Evolutionary conservation across 805 yeast species (phyloP).

Genomic region (Zygosaccharomyces bailii): DNA sequence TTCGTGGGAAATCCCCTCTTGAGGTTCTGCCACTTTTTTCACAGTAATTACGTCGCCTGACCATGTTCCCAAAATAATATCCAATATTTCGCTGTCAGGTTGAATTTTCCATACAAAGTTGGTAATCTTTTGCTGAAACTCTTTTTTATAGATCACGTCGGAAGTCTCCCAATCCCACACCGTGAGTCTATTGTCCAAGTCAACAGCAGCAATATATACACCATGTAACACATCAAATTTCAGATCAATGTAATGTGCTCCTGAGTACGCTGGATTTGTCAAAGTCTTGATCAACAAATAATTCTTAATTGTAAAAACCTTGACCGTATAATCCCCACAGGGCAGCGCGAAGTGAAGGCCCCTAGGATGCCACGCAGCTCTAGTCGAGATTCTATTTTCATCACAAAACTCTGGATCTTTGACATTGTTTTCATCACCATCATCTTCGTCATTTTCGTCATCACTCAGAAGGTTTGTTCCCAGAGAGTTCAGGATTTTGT

Average conservation of each 20-base stretch:
- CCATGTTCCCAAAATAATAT: constrained; percentile 37
- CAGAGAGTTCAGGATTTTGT: constrained; percentile 14
- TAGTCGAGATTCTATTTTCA: constrained; percentile 47
- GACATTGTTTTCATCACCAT: constrained; percentile 34
- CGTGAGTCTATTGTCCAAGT: constrained; percentile 46
- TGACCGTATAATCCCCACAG: constrained; percentile 45
- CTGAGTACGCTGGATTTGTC: constrained; percentile 11
- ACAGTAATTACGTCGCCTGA: constrained; percentile 41
- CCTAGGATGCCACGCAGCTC: constrained; percentile 64
- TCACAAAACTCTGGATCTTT: constrained; percentile 34
- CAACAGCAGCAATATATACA: constrained; percentile 55
- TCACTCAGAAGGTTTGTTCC: constrained; percentile 22
- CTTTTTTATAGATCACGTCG: constrained; percentile 35
- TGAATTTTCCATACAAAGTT: constrained; percentile 38
- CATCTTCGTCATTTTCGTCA: constrained; percentile 42
- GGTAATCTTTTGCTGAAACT: constrained; percentile 28
- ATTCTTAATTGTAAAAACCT: constrained; percentile 38
- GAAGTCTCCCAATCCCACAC: constrained; percentile 52
- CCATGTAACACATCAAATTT: constrained; percentile 59
- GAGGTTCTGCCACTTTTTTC: constrained; percentile 25
- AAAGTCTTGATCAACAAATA: constrained; percentile 28
- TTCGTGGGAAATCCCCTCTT: constrained; percentile 5
- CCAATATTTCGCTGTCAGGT: constrained; percentile 22
- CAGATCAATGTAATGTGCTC: constrained; percentile 45
- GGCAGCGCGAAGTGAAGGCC: constrained; percentile 73